Percentiles rank a stretch among this genome's conserved stretches.
phyloP scores from a whole-genome alignment of 768 basidiomycete genomes.

The Phanerodontia chrysosporium region DNA sequence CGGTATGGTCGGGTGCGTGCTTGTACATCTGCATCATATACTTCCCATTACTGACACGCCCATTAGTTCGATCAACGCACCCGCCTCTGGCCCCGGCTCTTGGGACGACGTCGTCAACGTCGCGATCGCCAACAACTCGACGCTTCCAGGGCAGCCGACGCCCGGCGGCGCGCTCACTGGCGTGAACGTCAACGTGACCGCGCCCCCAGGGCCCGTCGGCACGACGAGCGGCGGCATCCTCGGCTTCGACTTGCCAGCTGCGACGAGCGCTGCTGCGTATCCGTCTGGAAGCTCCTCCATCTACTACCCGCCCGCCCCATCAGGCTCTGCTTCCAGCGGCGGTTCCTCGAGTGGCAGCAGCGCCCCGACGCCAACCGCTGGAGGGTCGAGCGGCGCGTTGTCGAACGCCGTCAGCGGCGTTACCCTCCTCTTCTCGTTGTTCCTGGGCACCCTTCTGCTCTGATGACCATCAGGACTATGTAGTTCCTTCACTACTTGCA shows the following conservation, averaged over 20 bases:
- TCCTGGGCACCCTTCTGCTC: not conserved
- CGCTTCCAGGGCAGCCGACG: conserved; percentile 10
- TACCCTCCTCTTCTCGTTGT: not conserved
- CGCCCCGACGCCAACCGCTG: not conserved
- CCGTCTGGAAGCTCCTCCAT: too few relatives aligned
- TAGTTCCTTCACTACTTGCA: too few relatives aligned
- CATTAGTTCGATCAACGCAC: conserved; percentile 48
- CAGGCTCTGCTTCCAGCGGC: not conserved
- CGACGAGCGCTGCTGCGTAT: not conserved
- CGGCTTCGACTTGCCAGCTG: not conserved
- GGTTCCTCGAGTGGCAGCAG: not conserved
- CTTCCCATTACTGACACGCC: not conserved
- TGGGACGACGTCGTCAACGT: conserved; percentile 32
- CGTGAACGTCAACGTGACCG: conserved; percentile 44
- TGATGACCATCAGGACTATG: not conserved
- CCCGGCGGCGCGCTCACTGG: conserved; percentile 41
- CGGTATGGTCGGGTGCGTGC: conserved; percentile 31
- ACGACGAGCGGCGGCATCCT: not conserved
- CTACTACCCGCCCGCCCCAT: not conserved
- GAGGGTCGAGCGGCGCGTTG: not conserved
- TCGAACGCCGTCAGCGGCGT: not conserved
- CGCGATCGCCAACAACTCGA: conserved; percentile 27
- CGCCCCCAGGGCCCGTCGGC: conserved; percentile 34
- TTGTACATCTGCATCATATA: not conserved
- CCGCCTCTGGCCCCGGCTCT: conserved; percentile 37